Conservation (phyloP, 2,329 filamentous ascomycete genomes). For the Nemania sp. region DNA sequence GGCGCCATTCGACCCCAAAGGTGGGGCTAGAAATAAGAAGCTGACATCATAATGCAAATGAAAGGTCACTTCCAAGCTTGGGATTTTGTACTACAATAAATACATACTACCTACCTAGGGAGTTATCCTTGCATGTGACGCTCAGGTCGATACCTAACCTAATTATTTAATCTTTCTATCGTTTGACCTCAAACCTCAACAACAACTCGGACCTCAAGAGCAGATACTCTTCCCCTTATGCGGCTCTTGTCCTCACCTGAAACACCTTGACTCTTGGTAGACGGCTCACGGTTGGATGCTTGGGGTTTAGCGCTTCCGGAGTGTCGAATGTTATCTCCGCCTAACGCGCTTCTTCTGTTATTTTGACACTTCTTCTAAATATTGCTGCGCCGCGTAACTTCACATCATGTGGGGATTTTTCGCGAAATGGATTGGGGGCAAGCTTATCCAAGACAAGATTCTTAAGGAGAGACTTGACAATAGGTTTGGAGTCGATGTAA, state of each 20-base stretch:
- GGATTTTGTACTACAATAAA: too few species aligned
- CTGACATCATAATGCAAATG: too few species aligned
- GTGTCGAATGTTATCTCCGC: background rate
- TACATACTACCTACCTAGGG: background rate
- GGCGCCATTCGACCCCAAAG: too few species aligned
- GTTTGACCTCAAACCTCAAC: background rate
- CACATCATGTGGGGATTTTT: slow-evolving; percentile 19
- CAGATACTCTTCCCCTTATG: background rate
- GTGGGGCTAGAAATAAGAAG: too few species aligned
- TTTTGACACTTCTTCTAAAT: background rate
- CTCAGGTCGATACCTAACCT: background rate
- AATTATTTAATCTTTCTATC: background rate
- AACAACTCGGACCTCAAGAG: background rate
- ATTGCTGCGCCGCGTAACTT: background rate
- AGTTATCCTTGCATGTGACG: background rate
- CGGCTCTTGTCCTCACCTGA: background rate
- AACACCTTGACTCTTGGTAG: slow-evolving; percentile 9
- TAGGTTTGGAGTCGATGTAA: slow-evolving; percentile 24
- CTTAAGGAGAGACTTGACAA: slow-evolving; percentile 28
- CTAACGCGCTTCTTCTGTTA: background rate
- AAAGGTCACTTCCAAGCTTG: slow-evolving; percentile 19
- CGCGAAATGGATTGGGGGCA: slow-evolving; percentile 25
- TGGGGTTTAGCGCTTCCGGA: background rate
- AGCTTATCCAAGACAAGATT: slow-evolving; percentile 27
- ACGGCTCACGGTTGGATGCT: background rate